These are phyloP conservation scores for Yamadazyma paraphyllophila DNA, from an alignment of 805 yeast genomes.

Conservation along the genomic window DNA sequence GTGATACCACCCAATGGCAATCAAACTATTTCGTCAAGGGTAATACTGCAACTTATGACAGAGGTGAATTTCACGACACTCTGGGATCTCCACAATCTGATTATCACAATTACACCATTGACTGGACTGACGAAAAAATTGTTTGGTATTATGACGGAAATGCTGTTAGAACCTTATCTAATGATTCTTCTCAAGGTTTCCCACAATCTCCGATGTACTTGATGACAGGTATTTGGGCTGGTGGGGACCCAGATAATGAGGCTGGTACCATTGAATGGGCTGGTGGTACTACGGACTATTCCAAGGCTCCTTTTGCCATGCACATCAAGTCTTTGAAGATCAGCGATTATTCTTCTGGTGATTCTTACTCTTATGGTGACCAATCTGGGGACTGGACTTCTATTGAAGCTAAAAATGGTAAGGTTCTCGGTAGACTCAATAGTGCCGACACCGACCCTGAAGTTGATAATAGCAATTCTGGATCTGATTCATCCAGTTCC, in stretches of 20 bases:
- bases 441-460: conserved; percentile 27
- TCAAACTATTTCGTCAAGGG: conserved; percentile 81
- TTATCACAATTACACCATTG: conserved; percentile 76
- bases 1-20: conserved; percentile 71
- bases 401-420: conserved; percentile 56
- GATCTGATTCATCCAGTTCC: neutral
- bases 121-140: conserved; percentile 67
- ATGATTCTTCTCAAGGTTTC: conserved; percentile 57
- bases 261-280: conserved; percentile 79
- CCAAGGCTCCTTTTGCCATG: conserved; percentile 67
- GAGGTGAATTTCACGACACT: conserved; percentile 70
- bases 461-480: conserved; percentile 16
- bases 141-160: conserved; percentile 72
- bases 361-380: conserved; percentile 53
- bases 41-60: conserved; percentile 66
- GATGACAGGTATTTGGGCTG: conserved; percentile 72
- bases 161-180: conserved; percentile 60
- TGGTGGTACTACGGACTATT: conserved; percentile 66
- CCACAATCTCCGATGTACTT: conserved; percentile 86
- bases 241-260: conserved; percentile 64
- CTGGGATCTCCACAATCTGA: conserved; percentile 48
- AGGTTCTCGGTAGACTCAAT: conserved; percentile 58
- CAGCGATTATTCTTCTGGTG: conserved; percentile 64
- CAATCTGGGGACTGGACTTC: conserved; percentile 57
- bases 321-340: conserved; percentile 53